Conservation (phyloP, 768 basidiomycete species). For the Dictyophora rubrovolvata region DNA sequence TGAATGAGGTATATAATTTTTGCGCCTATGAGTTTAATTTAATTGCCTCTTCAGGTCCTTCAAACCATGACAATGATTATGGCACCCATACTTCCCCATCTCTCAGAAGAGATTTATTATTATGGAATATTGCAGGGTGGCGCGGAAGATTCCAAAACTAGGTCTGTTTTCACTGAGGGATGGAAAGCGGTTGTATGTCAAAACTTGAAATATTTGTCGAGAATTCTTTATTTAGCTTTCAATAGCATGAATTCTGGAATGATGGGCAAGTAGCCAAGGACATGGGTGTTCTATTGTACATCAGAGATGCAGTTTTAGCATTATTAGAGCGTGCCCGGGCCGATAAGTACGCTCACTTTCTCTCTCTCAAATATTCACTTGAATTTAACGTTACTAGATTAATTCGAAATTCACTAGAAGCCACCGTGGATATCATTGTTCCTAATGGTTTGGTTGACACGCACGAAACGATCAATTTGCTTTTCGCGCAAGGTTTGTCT, state of each 20-base stretch:
- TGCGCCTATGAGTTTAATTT: not conserved
- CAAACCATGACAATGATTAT: conserved; percentile 57
- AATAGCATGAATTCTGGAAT: conserved; percentile 51
- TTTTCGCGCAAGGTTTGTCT: conserved; percentile 20
- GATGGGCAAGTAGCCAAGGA: conserved; percentile 45
- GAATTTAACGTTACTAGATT: conserved; percentile 31
- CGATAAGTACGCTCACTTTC: conserved; percentile 45
- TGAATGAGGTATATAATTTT: not conserved
- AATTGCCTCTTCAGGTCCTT: conserved; percentile 39
- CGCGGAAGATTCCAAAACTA: conserved; percentile 13
- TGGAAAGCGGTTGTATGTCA: conserved; percentile 5
- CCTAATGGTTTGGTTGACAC: conserved; percentile 23
- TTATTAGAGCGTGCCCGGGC: conserved; percentile 69
- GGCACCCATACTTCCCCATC: conserved; percentile 81
- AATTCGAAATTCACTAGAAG: conserved; percentile 70
- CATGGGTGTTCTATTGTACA: conserved; percentile 50
- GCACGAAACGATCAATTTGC: conserved; percentile 25
- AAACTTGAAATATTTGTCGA: not conserved
- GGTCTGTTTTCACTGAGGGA: conserved; percentile 57
- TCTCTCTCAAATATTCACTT: not conserved
- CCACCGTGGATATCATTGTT: conserved; percentile 55
- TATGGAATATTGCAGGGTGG: conserved; percentile 15
- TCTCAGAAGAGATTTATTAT: conserved; percentile 79
- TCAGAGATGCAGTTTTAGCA: conserved; percentile 52
- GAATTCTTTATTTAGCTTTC: conserved; percentile 6